Percentiles rank a stretch among this genome's conserved stretches.
These are phyloP conservation scores for Diaporthe nobilis DNA, from an alignment of 2,329 filamentous ascomycete species.

Conservation along the genomic window DNA sequence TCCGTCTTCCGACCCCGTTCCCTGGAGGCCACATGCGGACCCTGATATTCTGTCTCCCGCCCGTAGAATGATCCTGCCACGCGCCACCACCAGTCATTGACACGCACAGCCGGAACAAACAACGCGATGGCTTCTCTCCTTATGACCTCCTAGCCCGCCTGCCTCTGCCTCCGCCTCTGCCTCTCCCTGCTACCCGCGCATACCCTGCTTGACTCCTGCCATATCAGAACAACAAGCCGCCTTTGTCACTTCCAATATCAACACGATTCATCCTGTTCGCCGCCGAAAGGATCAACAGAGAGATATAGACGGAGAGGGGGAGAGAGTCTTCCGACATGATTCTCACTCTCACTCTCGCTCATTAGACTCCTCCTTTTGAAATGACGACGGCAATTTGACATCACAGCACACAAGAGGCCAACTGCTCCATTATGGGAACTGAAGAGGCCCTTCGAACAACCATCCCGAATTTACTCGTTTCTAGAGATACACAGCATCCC, in stretches of 20 bases:
- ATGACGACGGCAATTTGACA: conserved; percentile 30
- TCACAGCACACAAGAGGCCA: conserved; percentile 12
- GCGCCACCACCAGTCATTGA: conserved; percentile 25
- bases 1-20: conserved; percentile 18
- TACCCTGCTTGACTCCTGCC: not conserved
- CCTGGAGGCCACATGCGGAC: conserved; percentile 6
- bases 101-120: conserved; percentile 12
- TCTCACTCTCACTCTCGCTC: conserved; percentile 4
- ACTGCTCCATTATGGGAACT: conserved; percentile 33
- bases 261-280: not conserved
- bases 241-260: not conserved
- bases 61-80: conserved; percentile 1
- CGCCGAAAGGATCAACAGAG: not conserved
- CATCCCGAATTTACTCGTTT: not conserved
- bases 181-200: not conserved
- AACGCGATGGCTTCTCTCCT: conserved; percentile 29
- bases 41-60: conserved; percentile 9
- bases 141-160: not conserved
- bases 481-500: not conserved
- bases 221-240: not conserved
- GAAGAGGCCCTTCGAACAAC: conserved; percentile 17
- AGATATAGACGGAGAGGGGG: not conserved
- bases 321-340: conserved; percentile 7
- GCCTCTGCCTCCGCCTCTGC: not conserved
- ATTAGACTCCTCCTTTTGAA: not conserved